Evolutionary conservation across 2,329 filamentous ascomycete species (phyloP).

Genomic region (Aspergillus fructus): DNA sequence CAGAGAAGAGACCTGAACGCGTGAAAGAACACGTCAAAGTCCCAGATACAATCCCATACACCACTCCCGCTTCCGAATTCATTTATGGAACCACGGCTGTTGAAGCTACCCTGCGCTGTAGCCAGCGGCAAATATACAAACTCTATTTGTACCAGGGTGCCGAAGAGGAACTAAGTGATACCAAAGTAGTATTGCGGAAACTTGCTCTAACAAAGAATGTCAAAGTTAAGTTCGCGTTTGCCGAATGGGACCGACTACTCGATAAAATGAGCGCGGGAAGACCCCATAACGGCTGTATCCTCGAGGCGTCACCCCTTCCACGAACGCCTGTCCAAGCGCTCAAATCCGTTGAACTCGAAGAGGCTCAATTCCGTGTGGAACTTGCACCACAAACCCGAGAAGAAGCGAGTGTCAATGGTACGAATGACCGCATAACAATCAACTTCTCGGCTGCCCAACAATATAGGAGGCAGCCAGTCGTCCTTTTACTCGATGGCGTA

Average conservation of each 20-base stretch:
- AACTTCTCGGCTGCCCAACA: slow-evolving; percentile 16
- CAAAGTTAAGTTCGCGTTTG: slow-evolving; percentile 59
- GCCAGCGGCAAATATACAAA: slow-evolving; percentile 73
- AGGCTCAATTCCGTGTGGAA: slow-evolving; percentile 57
- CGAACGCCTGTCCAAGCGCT: slow-evolving; percentile 65
- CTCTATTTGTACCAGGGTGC: slow-evolving; percentile 72
- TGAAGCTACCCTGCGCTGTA: slow-evolving; percentile 70
- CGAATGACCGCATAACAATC: slow-evolving; percentile 50
- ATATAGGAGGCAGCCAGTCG: slow-evolving; percentile 37
- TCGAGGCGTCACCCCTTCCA: slow-evolving; percentile 83
- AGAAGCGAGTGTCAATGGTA: slow-evolving; percentile 72
- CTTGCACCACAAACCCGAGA: slow-evolving; percentile 71
- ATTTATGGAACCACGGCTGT: slow-evolving; percentile 83
- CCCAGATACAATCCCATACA: slow-evolving; percentile 61
- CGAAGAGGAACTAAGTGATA: slow-evolving; percentile 53
- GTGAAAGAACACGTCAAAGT: slow-evolving; percentile 36
- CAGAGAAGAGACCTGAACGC: slow-evolving; percentile 30
- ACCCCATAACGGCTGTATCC: slow-evolving; percentile 84
- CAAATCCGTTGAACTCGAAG: slow-evolving; percentile 46
- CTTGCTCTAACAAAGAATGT: slow-evolving; percentile 48
- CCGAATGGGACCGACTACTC: slow-evolving; percentile 65
- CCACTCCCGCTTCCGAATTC: slow-evolving; percentile 86
- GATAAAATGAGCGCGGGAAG: slow-evolving; percentile 80
- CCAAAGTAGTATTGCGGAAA: slow-evolving; percentile 36
- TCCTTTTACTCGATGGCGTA: slow-evolving; percentile 46